phyloP scores from a whole-genome alignment of 129 eudicot species.

The Daucus carota region DNA sequence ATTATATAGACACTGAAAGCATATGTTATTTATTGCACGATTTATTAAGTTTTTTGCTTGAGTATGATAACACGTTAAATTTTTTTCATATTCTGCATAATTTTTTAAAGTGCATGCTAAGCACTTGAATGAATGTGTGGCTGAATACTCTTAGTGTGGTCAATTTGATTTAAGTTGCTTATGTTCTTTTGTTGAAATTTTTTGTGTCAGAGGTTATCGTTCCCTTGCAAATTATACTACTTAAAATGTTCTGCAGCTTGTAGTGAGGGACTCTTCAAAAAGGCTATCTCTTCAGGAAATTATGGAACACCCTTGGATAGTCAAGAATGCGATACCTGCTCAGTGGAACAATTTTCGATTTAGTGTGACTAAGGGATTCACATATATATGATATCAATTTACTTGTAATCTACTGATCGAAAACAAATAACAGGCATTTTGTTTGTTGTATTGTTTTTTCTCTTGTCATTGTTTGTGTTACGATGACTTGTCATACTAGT shows the following conservation, averaged over 20 bases:
- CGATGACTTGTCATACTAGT: not conserved
- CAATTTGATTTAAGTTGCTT: too few species aligned
- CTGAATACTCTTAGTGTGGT: too few species aligned
- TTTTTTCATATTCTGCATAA: too few species aligned
- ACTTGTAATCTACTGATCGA: not conserved
- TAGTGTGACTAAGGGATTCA: not conserved
- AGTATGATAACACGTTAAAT: too few species aligned
- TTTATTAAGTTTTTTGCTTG: too few species aligned
- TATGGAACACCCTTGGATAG: constrained; percentile 85
- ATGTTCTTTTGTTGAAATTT: too few species aligned
- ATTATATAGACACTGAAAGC: too few species aligned
- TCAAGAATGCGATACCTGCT: constrained; percentile 57
- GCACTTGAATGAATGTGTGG: too few species aligned
- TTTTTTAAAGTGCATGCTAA: too few species aligned
- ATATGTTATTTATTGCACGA: too few species aligned
- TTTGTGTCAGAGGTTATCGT: too few species aligned
- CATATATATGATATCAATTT: not conserved
- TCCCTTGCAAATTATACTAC: not conserved
- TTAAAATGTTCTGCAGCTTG: constrained; percentile 55
- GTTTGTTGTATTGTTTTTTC: not conserved
- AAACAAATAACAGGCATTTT: not conserved
- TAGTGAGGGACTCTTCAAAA: constrained; percentile 82
- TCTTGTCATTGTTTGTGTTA: not conserved
- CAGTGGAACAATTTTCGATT: constrained; percentile 11
- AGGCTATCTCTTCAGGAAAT: constrained; percentile 87